phyloP scores from a whole-genome alignment of 2,329 filamentous ascomycete genomes.

The Colletotrichum paranaense region DNA sequence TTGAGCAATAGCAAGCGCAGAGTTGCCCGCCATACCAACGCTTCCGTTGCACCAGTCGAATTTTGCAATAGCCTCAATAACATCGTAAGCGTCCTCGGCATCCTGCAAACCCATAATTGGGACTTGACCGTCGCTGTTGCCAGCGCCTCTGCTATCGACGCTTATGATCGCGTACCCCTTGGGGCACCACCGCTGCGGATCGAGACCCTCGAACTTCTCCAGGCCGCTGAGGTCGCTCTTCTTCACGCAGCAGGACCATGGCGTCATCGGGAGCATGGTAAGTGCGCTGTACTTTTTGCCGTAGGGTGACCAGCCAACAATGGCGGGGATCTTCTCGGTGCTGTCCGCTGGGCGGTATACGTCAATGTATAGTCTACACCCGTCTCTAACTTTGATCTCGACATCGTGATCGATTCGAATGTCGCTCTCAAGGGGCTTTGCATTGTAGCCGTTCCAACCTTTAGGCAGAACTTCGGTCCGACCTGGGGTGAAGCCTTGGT shows the following conservation, averaged over 20 bases:
- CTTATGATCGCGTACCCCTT: slow-evolving; percentile 48
- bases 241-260: slow-evolving; percentile 39
- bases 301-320: slow-evolving; percentile 58
- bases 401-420: slow-evolving; percentile 59
- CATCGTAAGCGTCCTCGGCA: slow-evolving; percentile 43
- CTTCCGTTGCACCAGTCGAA: slow-evolving; percentile 46
- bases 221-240: slow-evolving; percentile 37
- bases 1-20: slow-evolving; percentile 41
- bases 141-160: slow-evolving; percentile 47
- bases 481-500: slow-evolving; percentile 46
- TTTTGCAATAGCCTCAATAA: slow-evolving; percentile 43
- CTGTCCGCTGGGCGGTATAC: slow-evolving; percentile 55
- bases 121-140: slow-evolving; percentile 39
- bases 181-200: slow-evolving; percentile 43
- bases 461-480: slow-evolving; percentile 51
- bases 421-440: slow-evolving; percentile 46
- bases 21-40: slow-evolving; percentile 46
- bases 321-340: slow-evolving; percentile 51
- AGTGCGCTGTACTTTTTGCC: slow-evolving; percentile 58
- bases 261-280: slow-evolving; percentile 46
- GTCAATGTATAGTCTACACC: slow-evolving; percentile 54
- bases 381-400: slow-evolving; percentile 55
- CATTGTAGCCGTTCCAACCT: slow-evolving; percentile 50
- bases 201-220: slow-evolving; percentile 42
- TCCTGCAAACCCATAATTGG: slow-evolving; percentile 44